phyloP scores from a whole-genome alignment of 768 basidiomycete species.

The Obba rivulosa region DNA sequence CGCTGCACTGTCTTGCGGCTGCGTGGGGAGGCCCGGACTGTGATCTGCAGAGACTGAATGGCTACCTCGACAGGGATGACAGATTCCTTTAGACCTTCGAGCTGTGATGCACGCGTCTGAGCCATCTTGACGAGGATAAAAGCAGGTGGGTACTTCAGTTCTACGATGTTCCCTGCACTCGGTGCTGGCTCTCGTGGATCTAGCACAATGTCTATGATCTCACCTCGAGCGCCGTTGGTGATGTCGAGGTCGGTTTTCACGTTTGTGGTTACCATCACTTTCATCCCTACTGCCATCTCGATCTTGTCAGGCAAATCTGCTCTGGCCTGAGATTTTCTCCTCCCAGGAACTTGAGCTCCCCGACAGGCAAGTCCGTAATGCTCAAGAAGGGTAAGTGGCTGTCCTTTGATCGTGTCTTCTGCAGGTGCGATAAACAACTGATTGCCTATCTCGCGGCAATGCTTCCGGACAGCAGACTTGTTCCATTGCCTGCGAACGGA shows the following conservation, averaged over 20 bases:
- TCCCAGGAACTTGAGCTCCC: background rate
- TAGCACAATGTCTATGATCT: constrained; percentile 28
- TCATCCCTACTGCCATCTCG: constrained; percentile 29
- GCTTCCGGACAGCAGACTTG: constrained; percentile 14
- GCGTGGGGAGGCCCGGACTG: constrained; percentile 4
- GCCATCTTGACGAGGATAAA: constrained; percentile 29
- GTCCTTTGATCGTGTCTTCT: constrained; percentile 21
- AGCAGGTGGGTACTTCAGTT: constrained; percentile 22
- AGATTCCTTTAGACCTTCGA: constrained; percentile 24
- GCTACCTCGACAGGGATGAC: constrained; percentile 28
- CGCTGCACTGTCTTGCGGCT: background rate
- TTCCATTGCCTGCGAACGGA: constrained; percentile 34
- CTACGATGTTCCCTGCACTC: constrained; percentile 10
- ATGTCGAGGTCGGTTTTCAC: constrained; percentile 37
- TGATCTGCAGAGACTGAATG: constrained; percentile 14
- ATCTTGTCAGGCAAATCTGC: constrained; percentile 13
- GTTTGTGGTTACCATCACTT: constrained; percentile 35
- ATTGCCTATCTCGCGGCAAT: constrained; percentile 11
- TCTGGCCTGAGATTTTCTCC: too few species aligned
- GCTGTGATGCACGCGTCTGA: constrained; percentile 19
- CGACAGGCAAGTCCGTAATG: constrained; percentile 1
- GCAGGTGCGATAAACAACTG: constrained; percentile 24
- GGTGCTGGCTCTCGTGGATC: constrained; percentile 23
- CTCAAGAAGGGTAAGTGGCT: constrained; percentile 10
- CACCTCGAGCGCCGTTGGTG: constrained; percentile 32